Base-by-base conservation (phyloP, 1,284 basidiomycete species). In the Vanrija humicola region DNA sequence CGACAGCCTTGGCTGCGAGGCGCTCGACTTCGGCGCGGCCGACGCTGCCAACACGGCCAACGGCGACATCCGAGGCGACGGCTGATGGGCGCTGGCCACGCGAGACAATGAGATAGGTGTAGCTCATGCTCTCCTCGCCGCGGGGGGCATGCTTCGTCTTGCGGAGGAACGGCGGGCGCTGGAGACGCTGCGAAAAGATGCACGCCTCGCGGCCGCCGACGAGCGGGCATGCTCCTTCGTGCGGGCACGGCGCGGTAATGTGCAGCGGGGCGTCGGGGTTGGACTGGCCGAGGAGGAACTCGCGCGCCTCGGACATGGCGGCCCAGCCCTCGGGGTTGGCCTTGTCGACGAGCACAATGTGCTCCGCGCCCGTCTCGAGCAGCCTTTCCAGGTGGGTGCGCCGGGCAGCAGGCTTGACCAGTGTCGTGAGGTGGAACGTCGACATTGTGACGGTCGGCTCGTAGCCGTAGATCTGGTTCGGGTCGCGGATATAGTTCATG, bases 41-140 rank as follows among this genome's bases (percentile, higher is more conserved):
- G 5, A 74, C 69, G 1, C 63, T 65, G 1, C 70, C 71, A 16
- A 67, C 50, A n/a, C 65, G 55, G 1, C 72, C 70, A 0, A 48
- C 45, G 2, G 25, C 48, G 3, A 28, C 42, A 3, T 42, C 46
- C 3, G 18, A 3, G 45, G n/a, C 42, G 15, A 34, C 12, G n/a
- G 38, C 39, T 7, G 38, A 38, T 0, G 81, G 93, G 50, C 94
- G 81, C 23, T 77, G 60, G 1, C 94, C 95, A 40, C 91, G 82
- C 29, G 85, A 85, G 50, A 99, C 82, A 26, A 94, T 87, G 40
- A 98, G 85, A 71, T 98, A 99, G 18, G 90, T 90, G 71, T 93
- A 97, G 28, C 84, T 84, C 38, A 86, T 83, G 63, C 92, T 87
- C 75, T 95, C 91, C 65, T 95, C 89, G 3, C 89, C 90, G 38